phyloP scores from a whole-genome alignment of 2,329 filamentous ascomycete genomes.

The Metarhizium album region DNA sequence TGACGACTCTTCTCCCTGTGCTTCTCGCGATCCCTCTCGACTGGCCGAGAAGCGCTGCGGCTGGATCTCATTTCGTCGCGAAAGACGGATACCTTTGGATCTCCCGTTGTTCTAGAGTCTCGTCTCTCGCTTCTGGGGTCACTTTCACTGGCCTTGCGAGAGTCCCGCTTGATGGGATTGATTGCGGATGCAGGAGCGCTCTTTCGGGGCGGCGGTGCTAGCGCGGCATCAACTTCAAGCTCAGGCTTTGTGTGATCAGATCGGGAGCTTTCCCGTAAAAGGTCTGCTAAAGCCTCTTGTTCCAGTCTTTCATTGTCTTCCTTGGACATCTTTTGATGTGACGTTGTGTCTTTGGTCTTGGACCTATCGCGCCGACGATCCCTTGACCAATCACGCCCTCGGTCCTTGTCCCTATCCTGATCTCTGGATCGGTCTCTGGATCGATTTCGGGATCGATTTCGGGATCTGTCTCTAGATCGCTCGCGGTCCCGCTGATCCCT shows the following conservation, averaged over 20 bases:
- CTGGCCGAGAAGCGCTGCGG: slow-evolving; percentile 22
- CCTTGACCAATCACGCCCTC: slow-evolving; percentile 20
- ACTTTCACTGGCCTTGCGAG: slow-evolving; percentile 27
- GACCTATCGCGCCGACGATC: slow-evolving; percentile 19
- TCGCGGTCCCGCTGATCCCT: slow-evolving; percentile 14
- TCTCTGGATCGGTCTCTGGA: slow-evolving; percentile 20
- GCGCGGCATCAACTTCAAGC: slow-evolving; percentile 43
- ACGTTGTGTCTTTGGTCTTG: slow-evolving; percentile 26
- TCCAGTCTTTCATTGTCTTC: slow-evolving; percentile 48
- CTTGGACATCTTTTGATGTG: slow-evolving; percentile 41
- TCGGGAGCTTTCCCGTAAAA: slow-evolving; percentile 48
- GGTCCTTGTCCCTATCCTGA: slow-evolving; percentile 17
- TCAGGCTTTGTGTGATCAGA: slow-evolving; percentile 38
- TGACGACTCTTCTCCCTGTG: slow-evolving; percentile 19
- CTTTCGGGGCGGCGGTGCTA: slow-evolving; percentile 45
- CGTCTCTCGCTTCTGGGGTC: slow-evolving; percentile 22
- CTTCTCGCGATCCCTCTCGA: slow-evolving; percentile 16
- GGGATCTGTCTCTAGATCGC: slow-evolving; percentile 11
- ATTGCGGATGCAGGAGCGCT: slow-evolving; percentile 46
- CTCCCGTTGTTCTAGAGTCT: slow-evolving; percentile 19
- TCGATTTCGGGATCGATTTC: slow-evolving; percentile 20
- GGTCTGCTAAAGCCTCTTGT: slow-evolving; percentile 45
- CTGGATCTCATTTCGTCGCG: slow-evolving; percentile 21
- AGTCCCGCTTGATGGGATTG: slow-evolving; percentile 38
- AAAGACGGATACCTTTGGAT: slow-evolving; percentile 14